Conservation (phyloP, 179 eudicot species). For the Vitellaria paradoxa region DNA sequence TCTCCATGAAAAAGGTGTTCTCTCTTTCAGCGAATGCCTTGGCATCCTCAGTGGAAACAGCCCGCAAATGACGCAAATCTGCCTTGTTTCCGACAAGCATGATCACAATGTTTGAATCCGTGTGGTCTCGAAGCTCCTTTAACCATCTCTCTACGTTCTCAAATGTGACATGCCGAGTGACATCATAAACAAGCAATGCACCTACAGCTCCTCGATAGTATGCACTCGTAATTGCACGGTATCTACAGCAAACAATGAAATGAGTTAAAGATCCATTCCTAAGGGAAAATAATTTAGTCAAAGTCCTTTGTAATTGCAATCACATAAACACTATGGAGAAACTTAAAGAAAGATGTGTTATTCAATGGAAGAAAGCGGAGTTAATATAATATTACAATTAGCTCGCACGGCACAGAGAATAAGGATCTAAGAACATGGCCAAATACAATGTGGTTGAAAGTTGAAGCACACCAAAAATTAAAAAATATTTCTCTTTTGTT, state of each 20-base stretch:
- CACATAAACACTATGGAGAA: neutral
- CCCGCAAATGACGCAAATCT: slow-evolving; percentile 43
- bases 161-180: slow-evolving; percentile 45
- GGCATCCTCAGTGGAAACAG: slow-evolving; percentile 46
- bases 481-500: no score
- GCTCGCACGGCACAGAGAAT: neutral
- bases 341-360: neutral
- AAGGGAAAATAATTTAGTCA: neutral
- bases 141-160: slow-evolving; percentile 53
- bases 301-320: neutral
- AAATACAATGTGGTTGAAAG: neutral
- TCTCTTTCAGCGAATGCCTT: slow-evolving; percentile 43
- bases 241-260: slow-evolving; percentile 19
- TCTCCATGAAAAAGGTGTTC: slow-evolving; percentile 41
- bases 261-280: neutral
- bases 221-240: slow-evolving; percentile 53
- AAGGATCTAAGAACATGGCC: neutral
- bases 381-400: neutral
- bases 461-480: neutral
- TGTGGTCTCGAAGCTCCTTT: slow-evolving; percentile 47
- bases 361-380: neutral
- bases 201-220: slow-evolving; percentile 54
- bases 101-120: slow-evolving; percentile 37
- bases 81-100: slow-evolving; percentile 49
- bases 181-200: slow-evolving; percentile 41